These are phyloP conservation scores for Malus fusca DNA, from an alignment of 306 rosid genomes.

Conservation along the genomic window DNA sequence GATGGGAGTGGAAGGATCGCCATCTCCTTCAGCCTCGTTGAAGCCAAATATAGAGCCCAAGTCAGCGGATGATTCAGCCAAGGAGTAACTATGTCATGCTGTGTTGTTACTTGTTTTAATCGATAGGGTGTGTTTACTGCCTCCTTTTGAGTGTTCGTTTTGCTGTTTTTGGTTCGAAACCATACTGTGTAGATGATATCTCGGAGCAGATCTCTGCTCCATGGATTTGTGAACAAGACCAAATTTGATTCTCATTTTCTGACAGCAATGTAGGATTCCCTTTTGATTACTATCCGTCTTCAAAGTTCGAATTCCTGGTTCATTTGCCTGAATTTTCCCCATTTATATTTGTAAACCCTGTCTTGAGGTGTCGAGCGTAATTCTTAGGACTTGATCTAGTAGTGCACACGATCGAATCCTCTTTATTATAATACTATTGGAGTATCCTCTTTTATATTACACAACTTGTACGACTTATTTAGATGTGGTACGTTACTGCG, in stretches of 20 bases:
- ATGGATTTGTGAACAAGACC: slow-evolving; percentile 1
- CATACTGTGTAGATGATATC: too few relatives aligned
- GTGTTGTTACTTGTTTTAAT: neutral
- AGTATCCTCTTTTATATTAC: neutral
- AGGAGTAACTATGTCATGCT: neutral
- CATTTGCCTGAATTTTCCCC: neutral
- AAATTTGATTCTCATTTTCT: neutral
- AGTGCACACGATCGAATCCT: neutral
- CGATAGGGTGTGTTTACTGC: neutral
- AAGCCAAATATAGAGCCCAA: slow-evolving; percentile 19
- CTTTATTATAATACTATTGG: neutral
- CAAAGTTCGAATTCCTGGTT: too few relatives aligned
- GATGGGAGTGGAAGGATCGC: slow-evolving; percentile 36
- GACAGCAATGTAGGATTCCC: neutral
- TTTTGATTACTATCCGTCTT: neutral
- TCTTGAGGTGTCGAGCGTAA: neutral
- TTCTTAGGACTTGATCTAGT: neutral
- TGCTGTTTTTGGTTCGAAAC: neutral
- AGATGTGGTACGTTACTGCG: neutral
- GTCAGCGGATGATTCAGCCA: slow-evolving; percentile 21
- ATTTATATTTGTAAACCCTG: neutral
- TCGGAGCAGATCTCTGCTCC: too few relatives aligned
- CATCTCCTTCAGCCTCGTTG: slow-evolving; percentile 18
- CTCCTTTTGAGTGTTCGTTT: neutral
- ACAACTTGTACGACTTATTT: neutral